phyloP scores from a whole-genome alignment of 2,329 filamentous ascomycete genomes.

The Alternaria burnsii region DNA sequence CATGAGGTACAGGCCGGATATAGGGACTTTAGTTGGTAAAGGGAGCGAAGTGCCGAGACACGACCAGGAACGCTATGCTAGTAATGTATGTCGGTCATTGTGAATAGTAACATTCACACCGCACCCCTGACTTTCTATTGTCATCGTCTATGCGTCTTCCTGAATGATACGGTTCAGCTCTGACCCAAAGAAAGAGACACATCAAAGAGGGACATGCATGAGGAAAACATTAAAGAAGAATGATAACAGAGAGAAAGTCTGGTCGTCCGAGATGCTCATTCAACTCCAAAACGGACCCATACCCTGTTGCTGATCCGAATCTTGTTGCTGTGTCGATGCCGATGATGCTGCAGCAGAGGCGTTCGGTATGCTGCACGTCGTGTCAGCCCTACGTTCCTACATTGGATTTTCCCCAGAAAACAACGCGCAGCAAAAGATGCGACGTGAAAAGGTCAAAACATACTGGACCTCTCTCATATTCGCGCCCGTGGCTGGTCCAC shows the following conservation, averaged over 20 bases:
- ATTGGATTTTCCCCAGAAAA: accelerated
- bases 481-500: constrained; percentile 3
- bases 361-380: no score
- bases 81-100: neutral
- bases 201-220: accelerated
- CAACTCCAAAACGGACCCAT: constrained; percentile 34
- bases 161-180: no score
- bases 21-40: neutral
- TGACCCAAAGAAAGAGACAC: no score
- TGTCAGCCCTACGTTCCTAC: no score
- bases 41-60: neutral
- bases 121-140: neutral
- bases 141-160: no score
- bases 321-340: neutral
- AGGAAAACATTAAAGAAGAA: no score
- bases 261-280: neutral
- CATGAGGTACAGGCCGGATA: neutral
- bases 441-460: neutral
- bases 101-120: neutral
- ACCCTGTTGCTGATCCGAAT: constrained; percentile 24
- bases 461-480: constrained; percentile 32
- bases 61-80: neutral
- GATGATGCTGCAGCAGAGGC: neutral
- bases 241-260: neutral
- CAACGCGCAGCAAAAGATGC: no score